These are phyloP conservation scores for Gaultheria prostrata DNA, from an alignment of 148 eudicot genomes.

Conservation along the genomic window DNA sequence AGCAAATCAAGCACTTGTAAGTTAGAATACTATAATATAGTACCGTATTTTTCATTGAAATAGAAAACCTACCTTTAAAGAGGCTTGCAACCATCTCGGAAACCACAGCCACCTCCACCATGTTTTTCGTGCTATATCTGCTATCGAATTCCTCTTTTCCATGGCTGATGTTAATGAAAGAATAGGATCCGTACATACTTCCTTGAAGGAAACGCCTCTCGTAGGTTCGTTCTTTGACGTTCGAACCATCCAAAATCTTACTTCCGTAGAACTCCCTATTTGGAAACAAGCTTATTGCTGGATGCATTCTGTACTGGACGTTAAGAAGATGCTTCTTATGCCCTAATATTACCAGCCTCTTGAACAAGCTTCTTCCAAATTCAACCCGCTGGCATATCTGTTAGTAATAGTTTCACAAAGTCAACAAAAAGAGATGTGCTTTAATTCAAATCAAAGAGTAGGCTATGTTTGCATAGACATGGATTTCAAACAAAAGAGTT, in stretches of 20 bases:
- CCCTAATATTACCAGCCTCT: conserved; percentile 40
- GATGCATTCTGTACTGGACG: conserved; percentile 32
- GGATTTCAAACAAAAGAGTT: no score
- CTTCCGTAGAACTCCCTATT: conserved; percentile 25
- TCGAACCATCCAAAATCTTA: no score
- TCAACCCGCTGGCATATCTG: conserved; percentile 41
- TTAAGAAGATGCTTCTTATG: conserved; percentile 45
- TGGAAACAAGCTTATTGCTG: conserved; percentile 37
- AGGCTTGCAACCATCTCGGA: conserved; percentile 38
- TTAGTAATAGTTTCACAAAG: neutral
- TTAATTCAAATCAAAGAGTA: neutral
- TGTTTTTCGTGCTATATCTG: no score
- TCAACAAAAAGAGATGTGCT: no score
- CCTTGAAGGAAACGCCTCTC: no score
- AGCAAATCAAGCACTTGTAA: conserved; percentile 27
- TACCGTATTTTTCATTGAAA: neutral
- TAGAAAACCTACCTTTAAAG: conserved; percentile 26
- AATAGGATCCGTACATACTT: no score
- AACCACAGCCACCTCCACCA: conserved; percentile 7
- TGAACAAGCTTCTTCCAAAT: conserved; percentile 60
- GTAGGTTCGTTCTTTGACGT: no score
- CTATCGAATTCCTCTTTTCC: no score
- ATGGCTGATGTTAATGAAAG: no score
- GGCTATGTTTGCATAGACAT: no score
- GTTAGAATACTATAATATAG: conserved; percentile 4